These are phyloP conservation scores for Eruca vesicaria DNA, from an alignment of 441 rosid genomes.

Conservation along the genomic window DNA sequence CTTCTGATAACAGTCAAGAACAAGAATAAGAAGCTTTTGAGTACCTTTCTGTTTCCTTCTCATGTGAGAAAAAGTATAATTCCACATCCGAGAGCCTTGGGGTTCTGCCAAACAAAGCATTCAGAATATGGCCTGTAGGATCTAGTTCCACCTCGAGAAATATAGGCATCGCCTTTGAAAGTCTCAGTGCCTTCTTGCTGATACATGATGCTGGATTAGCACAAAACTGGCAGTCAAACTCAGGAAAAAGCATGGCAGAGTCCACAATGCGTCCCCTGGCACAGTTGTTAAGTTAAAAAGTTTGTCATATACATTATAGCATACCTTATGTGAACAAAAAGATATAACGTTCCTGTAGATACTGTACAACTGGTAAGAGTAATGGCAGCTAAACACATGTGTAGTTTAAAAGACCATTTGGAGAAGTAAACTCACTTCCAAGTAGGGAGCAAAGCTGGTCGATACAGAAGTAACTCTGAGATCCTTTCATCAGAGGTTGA, in stretches of 20 bases:
- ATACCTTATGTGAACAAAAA: not conserved
- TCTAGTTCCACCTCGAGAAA: constrained; percentile 52
- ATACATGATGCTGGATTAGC: constrained; percentile 50
- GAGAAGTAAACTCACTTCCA: constrained; percentile 64
- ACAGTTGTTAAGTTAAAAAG: constrained; percentile 24
- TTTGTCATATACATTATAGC: constrained; percentile 11
- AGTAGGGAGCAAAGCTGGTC: constrained; percentile 44
- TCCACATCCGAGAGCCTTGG: constrained; percentile 51
- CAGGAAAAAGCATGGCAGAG: constrained; percentile 33
- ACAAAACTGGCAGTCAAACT: constrained; percentile 47
- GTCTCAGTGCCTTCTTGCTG: constrained; percentile 41
- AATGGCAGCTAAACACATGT: too few relatives aligned
- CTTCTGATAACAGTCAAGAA: constrained; percentile 2
- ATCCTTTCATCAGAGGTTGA: constrained; percentile 19
- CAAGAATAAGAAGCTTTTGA: constrained; percentile 22
- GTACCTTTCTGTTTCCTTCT: constrained; percentile 47
- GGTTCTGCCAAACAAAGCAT: constrained; percentile 35
- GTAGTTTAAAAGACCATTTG: not conserved
- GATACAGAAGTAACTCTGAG: constrained; percentile 18
- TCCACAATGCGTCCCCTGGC: constrained; percentile 57
- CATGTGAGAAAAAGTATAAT: constrained; percentile 53
- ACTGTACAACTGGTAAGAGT: too few relatives aligned
- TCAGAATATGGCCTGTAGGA: constrained; percentile 34
- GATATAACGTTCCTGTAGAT: too few relatives aligned
- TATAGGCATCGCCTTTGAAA: constrained; percentile 45